phyloP scores from a whole-genome alignment of 176 grass and related monocot genomes.

The Oryza rufipogon region DNA sequence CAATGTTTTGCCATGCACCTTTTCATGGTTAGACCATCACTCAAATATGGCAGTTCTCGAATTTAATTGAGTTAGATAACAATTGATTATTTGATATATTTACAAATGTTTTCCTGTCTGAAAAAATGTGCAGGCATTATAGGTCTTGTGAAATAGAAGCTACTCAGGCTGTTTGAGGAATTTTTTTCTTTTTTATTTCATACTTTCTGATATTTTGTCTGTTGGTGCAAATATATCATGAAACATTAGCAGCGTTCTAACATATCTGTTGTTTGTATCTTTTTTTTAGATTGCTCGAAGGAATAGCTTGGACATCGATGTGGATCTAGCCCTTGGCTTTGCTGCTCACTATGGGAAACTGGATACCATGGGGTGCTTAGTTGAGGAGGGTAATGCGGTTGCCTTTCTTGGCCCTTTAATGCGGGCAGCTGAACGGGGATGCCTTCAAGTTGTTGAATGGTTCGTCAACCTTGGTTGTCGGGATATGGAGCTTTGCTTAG shows the following conservation, averaged over 20 bases:
- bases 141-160: background rate
- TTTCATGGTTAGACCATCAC: background rate
- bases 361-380: conserved; percentile 88
- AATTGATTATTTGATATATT: background rate
- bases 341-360: conserved; percentile 87
- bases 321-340: conserved; percentile 93
- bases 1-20: background rate
- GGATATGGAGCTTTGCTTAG: conserved; percentile 96
- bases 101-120: background rate
- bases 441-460: conserved; percentile 82
- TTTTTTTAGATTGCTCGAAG: conserved; percentile 80
- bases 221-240: conserved; percentile 4
- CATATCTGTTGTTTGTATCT: conserved; percentile 38
- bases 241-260: conserved; percentile 32
- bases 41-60: conserved; percentile 18
- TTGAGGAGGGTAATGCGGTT: conserved; percentile 72
- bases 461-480: conserved; percentile 82
- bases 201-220: conserved; percentile 24
- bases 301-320: conserved; percentile 96
- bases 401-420: conserved; percentile 90
- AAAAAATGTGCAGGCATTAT: background rate
- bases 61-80: conserved; percentile 17
- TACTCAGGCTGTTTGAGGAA: background rate
- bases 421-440: conserved; percentile 86
- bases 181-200: background rate